Evolutionary conservation across 2,329 filamentous ascomycete species (phyloP).

Genomic region (Cladosporium sp.): DNA sequence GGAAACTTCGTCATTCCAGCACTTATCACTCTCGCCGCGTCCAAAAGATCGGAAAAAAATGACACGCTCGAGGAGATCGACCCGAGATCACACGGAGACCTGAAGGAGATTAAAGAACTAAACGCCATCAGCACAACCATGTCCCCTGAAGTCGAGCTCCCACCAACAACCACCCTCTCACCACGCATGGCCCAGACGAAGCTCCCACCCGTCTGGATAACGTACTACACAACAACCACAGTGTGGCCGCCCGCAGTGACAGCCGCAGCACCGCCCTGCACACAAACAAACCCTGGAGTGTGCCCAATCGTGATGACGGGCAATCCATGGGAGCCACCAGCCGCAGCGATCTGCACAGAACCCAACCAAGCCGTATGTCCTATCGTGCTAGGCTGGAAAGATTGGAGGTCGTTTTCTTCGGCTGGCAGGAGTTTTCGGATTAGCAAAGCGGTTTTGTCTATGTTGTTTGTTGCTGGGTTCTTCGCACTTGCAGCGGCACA

Average conservation of each 20-base stretch:
- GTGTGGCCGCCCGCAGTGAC: neutral
- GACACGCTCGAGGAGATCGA: no score
- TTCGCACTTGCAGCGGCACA: no score
- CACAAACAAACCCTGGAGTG: neutral
- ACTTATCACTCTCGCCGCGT: neutral
- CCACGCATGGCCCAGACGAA: neutral
- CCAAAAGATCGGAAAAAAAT: no score
- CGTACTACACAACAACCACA: neutral
- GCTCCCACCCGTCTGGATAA: neutral
- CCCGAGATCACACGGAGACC: no score
- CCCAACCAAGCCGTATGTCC: neutral
- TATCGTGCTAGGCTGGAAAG: neutral
- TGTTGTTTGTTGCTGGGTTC: no score
- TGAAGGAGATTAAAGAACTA: no score
- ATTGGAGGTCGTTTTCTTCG: neutral
- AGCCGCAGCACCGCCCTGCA: neutral
- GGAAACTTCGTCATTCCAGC: neutral
- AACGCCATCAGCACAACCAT: no score
- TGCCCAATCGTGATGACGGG: constrained; percentile 2
- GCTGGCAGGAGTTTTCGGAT: neutral
- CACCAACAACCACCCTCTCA: no score
- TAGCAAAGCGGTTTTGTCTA: no score
- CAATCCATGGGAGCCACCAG: neutral
- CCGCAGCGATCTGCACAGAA: neutral
- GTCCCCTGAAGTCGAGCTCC: no score